Percentiles rank a stretch among this genome's conserved stretches.
phyloP scores from a whole-genome alignment of 2,329 filamentous ascomycete genomes.

The Colletotrichum sojae region DNA sequence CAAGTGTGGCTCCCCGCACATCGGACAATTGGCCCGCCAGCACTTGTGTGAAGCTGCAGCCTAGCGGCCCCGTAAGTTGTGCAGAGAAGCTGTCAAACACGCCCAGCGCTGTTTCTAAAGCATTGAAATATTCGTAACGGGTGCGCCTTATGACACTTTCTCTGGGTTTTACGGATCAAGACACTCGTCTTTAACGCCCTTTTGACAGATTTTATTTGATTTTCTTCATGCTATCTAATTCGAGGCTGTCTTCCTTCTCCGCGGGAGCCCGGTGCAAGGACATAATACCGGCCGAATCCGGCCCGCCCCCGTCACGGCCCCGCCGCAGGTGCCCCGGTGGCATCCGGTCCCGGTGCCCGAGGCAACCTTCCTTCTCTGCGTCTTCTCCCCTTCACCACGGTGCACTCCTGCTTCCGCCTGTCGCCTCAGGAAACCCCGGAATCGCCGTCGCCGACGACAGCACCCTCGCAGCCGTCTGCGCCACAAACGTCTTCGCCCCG shows the following conservation, averaged over 20 bases:
- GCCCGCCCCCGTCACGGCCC: background rate
- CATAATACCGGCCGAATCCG: background rate
- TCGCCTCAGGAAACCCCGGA: background rate
- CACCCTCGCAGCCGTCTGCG: conserved; percentile 13
- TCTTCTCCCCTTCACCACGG: background rate
- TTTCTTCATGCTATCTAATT: background rate
- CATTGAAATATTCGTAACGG: background rate
- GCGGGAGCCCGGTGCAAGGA: background rate
- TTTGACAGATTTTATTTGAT: background rate
- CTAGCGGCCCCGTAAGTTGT: background rate
- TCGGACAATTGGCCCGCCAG: no score
- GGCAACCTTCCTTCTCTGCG: no score
- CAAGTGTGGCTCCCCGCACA: background rate
- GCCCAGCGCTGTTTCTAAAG: background rate
- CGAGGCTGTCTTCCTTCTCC: background rate
- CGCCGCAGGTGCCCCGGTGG: background rate
- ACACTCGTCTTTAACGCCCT: background rate
- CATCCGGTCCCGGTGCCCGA: no score
- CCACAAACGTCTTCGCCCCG: conserved; percentile 22
- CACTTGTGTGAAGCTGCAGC: background rate
- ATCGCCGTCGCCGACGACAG: conserved; percentile 13
- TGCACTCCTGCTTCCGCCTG: background rate
- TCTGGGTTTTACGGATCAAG: background rate
- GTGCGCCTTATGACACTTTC: background rate
- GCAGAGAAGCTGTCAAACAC: conserved; percentile 15